A percentile compares a stretch with the other conserved stretches of the same genome.
phyloP scores from a whole-genome alignment of 2,329 filamentous ascomycete genomes.

The Orbilia brochopaga region DNA sequence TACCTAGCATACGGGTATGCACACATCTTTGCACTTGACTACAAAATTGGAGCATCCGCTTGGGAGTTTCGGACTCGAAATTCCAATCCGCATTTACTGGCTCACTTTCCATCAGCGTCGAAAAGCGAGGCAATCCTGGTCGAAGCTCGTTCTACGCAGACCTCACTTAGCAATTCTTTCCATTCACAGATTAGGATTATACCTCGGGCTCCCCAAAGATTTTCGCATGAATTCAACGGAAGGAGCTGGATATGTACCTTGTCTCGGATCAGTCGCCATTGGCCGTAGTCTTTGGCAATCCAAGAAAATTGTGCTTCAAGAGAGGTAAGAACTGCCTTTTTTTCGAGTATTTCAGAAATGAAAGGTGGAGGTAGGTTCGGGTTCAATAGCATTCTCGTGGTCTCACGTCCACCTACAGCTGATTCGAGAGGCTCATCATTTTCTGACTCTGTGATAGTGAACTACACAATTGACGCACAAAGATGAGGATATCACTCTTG shows the following conservation, averaged over 20 bases:
- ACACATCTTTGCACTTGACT: constrained; percentile 4
- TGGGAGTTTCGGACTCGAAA: neutral
- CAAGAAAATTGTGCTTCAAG: constrained; percentile 2
- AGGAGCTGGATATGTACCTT: neutral
- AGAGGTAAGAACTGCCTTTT: neutral
- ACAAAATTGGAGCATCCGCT: neutral
- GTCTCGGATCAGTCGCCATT: neutral
- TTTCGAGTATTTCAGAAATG: neutral
- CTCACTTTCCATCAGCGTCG: neutral
- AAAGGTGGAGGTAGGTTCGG: neutral
- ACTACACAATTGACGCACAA: neutral
- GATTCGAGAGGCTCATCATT: neutral
- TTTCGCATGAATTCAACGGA: neutral
- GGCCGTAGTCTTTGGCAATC: neutral
- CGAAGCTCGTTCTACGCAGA: neutral
- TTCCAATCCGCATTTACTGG: neutral
- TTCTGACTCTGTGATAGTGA: neutral
- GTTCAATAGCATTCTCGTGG: neutral
- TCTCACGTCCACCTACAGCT: constrained; percentile 2
- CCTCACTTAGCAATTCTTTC: neutral
- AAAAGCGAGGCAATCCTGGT: neutral
- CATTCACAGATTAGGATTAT: neutral
- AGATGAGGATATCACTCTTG: neutral
- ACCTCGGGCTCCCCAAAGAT: neutral
- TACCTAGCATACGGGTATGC: neutral